phyloP scores from a whole-genome alignment of 2,329 filamentous ascomycete species.

The Penicillium sp. region DNA sequence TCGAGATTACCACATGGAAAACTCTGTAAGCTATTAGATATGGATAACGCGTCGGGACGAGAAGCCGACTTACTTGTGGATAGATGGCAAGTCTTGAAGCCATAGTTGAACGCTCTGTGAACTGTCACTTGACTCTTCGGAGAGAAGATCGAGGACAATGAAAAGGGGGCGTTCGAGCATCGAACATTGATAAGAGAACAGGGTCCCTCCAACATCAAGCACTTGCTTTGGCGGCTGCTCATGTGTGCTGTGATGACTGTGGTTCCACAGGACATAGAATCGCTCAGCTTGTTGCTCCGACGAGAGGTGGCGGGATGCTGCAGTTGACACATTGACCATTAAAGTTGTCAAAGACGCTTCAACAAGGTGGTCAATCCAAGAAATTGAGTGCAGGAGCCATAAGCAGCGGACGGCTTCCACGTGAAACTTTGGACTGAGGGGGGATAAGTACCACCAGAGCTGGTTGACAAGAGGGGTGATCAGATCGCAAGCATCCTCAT shows the following conservation, averaged over 20 bases:
- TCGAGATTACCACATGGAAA: slow-evolving; percentile 35
- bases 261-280: slow-evolving; percentile 44
- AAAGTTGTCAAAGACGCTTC: slow-evolving; percentile 73
- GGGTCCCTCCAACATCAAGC: slow-evolving; percentile 26
- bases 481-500: slow-evolving; percentile 55
- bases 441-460: slow-evolving; percentile 77
- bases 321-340: slow-evolving; percentile 53
- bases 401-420: slow-evolving; percentile 85
- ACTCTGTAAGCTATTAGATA: slow-evolving; percentile 29
- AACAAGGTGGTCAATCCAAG: slow-evolving; percentile 66
- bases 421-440: slow-evolving; percentile 85
- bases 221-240: slow-evolving; percentile 35
- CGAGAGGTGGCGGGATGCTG: slow-evolving; percentile 26
- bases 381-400: slow-evolving; percentile 79
- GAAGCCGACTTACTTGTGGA: slow-evolving; percentile 45
- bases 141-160: slow-evolving; percentile 73
- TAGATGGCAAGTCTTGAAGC: slow-evolving; percentile 60
- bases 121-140: slow-evolving; percentile 68
- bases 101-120: slow-evolving; percentile 77
- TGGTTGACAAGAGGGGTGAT: slow-evolving; percentile 66
- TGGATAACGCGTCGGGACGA: neutral
- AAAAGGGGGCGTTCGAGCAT: slow-evolving; percentile 81
- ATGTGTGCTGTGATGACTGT: slow-evolving; percentile 39
- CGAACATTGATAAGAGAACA: slow-evolving; percentile 42
- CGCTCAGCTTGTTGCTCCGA: slow-evolving; percentile 36